These are phyloP conservation scores for Phytophthora cryptogea DNA, from an alignment of 352 stramenopile species.

Conservation along the genomic window DNA sequence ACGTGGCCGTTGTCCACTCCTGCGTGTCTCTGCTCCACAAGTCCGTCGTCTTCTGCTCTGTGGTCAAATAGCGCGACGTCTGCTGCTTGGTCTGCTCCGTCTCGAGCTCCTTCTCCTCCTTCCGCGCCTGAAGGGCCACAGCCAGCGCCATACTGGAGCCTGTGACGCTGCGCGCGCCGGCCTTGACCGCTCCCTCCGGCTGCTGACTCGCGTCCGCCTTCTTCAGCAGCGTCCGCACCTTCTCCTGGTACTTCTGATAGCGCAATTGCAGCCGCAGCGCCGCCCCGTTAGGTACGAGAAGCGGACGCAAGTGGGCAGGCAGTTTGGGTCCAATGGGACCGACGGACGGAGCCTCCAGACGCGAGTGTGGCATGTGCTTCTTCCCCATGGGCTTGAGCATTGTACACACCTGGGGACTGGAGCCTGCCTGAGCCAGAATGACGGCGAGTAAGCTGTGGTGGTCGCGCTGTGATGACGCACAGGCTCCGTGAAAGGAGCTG, in stretches of 20 bases:
- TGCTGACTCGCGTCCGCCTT: constrained; percentile 49
- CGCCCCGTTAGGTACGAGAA: constrained; percentile 46
- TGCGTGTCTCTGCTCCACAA: constrained; percentile 12
- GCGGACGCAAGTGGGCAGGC: constrained; percentile 31
- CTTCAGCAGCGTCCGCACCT: constrained; percentile 62
- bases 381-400: constrained; percentile 58
- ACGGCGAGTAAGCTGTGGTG: constrained; percentile 10
- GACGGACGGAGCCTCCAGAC: constrained; percentile 19
- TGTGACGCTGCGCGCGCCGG: constrained; percentile 35
- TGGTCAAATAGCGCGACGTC: constrained; percentile 8
- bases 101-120: constrained; percentile 23
- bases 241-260: constrained; percentile 77
- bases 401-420: not conserved
- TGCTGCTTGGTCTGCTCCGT: constrained; percentile 17
- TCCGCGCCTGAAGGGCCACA: constrained; percentile 46
- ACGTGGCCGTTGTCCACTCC: constrained; percentile 12
- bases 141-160: constrained; percentile 69
- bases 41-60: constrained; percentile 6
- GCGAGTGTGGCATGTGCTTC: constrained; percentile 37
- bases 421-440: constrained; percentile 16
- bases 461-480: constrained; percentile 2
- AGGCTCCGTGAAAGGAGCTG: not conserved
- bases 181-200: constrained; percentile 32
- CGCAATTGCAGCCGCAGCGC: constrained; percentile 71
- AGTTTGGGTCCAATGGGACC: constrained; percentile 26